phyloP scores from a whole-genome alignment of 192 early-diverging fungal species.

The Phlyctochytrium planicorne region DNA sequence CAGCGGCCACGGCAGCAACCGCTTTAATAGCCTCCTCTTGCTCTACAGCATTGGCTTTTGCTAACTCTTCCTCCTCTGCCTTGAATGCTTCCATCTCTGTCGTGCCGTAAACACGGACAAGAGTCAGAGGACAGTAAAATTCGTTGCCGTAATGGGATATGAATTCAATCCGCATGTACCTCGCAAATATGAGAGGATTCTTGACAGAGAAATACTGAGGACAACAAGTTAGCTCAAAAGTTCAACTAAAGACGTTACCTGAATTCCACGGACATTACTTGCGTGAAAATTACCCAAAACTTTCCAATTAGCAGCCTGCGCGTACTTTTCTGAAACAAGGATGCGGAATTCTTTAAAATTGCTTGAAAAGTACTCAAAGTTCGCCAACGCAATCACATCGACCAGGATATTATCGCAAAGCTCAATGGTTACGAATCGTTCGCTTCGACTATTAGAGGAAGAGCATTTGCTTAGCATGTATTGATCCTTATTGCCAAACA shows the following conservation, averaged over 20 bases:
- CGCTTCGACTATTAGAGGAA: not conserved
- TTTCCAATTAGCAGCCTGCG: constrained; percentile 76
- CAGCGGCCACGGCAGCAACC: constrained; percentile 3
- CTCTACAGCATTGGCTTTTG: constrained; percentile 39
- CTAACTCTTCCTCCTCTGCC: constrained; percentile 68
- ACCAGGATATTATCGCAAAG: constrained; percentile 93
- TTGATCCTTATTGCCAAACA: constrained; percentile 88
- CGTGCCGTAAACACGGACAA: constrained; percentile 86
- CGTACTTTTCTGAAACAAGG: constrained; percentile 73
- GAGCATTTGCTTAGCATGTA: constrained; percentile 94
- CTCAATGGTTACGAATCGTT: constrained; percentile 86
- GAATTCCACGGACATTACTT: constrained; percentile 76
- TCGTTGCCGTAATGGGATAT: constrained; percentile 84
- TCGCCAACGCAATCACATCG: constrained; percentile 85
- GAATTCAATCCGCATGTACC: constrained; percentile 89
- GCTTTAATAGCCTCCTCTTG: constrained; percentile 9
- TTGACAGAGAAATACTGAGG: constrained; percentile 82
- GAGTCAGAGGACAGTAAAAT: constrained; percentile 90
- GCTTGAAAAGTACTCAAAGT: constrained; percentile 96
- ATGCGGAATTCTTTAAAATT: constrained; percentile 88
- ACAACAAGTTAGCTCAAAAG: constrained; percentile 20
- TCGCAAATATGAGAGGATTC: constrained; percentile 74
- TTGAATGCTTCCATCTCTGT: constrained; percentile 78
- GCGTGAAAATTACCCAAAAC: constrained; percentile 81
- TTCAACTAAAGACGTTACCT: constrained; percentile 34